These are phyloP conservation scores for Casuarina equisetifolia DNA, from an alignment of 306 rosid species.

Conservation along the genomic window DNA sequence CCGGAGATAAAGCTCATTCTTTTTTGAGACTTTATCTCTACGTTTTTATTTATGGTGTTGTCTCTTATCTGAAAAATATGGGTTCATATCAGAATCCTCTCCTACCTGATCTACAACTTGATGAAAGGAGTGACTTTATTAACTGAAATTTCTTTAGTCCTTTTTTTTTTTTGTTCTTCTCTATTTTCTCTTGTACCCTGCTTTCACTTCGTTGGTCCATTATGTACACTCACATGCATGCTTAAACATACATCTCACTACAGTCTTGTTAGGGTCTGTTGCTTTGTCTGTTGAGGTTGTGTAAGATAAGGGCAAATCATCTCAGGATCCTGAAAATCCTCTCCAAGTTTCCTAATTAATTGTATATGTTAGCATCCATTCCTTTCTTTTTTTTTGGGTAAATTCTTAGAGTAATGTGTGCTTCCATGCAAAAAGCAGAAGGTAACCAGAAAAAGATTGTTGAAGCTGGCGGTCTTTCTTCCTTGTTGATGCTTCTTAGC, in stretches of 20 bases:
- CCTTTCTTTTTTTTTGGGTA: not conserved
- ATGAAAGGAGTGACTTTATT: not conserved
- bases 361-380: not conserved
- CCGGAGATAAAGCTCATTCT: not conserved
- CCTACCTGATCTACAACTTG: not conserved
- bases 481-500: constrained; percentile 94
- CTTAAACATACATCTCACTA: not conserved
- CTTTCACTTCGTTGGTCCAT: not conserved
- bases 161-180: too few relatives aligned
- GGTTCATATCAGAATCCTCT: not conserved
- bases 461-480: constrained; percentile 94
- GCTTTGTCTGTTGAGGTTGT: not conserved
- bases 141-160: not conserved
- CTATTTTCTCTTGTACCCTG: not conserved
- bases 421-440: constrained; percentile 58
- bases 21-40: not conserved
- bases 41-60: not conserved
- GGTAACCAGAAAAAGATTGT: constrained; percentile 91
- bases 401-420: constrained; percentile 12
- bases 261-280: not conserved
- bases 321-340: not conserved
- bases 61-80: not conserved
- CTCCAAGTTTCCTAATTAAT: not conserved
- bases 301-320: not conserved
- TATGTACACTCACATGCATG: not conserved